Conservation (phyloP, 208 protist species). For the Trichomonas vaginalis region DNA sequence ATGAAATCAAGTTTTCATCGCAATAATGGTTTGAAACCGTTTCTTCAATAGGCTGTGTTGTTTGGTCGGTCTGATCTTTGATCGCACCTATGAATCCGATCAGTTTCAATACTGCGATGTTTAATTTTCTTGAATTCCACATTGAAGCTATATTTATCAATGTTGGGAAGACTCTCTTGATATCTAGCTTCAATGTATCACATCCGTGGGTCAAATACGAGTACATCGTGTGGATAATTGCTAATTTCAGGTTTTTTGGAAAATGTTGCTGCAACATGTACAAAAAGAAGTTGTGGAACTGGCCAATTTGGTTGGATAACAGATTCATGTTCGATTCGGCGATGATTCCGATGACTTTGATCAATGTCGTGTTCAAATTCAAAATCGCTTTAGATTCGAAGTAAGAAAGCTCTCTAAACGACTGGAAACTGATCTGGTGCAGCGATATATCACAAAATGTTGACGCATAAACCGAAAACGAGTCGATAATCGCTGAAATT, state of each 20-base stretch:
- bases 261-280: neutral
- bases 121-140: neutral
- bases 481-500: neutral
- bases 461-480: neutral
- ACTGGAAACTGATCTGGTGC: neutral
- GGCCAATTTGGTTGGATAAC: neutral
- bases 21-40: neutral
- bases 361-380: neutral
- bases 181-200: neutral
- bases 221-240: neutral
- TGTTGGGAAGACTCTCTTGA: neutral
- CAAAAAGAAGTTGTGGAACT: neutral
- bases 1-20: neutral
- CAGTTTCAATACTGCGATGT: neutral
- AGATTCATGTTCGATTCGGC: neutral
- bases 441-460: neutral
- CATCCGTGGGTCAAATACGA: neutral
- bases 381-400: neutral
- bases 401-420: neutral
- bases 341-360: neutral
- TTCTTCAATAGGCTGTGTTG: neutral
- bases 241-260: neutral
- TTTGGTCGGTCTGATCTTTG: neutral
- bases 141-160: neutral
- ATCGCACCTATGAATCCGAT: neutral